phyloP scores from a whole-genome alignment of 345 rosid species.

The Turnera subulata region DNA sequence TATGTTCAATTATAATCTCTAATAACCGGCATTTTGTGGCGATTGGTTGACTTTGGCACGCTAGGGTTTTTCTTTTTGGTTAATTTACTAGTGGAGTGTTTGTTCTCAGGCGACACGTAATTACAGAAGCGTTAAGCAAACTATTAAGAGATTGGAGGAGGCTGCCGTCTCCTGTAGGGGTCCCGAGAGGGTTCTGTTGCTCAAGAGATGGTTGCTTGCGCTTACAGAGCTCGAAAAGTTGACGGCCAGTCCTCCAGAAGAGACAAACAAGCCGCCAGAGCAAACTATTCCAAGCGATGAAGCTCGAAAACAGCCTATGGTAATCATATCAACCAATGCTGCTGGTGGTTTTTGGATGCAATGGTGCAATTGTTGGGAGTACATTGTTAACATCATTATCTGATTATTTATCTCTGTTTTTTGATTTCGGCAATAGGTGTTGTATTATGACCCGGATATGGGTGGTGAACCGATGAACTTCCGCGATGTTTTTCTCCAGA shows the following conservation, averaged over 20 bases:
- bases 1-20: no score
- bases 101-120: constrained; percentile 53
- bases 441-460: constrained; percentile 76
- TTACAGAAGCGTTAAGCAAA: constrained; percentile 59
- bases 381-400: neutral
- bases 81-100: neutral
- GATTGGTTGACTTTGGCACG: no score
- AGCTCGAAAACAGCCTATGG: constrained; percentile 37
- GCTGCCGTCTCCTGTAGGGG: constrained; percentile 77
- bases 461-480: constrained; percentile 83
- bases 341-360: neutral
- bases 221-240: constrained; percentile 65
- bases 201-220: constrained; percentile 74
- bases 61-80: neutral
- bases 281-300: constrained; percentile 47
- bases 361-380: neutral
- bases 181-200: constrained; percentile 63
- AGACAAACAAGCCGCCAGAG: constrained; percentile 37
- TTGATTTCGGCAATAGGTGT: constrained; percentile 42
- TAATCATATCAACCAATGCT: constrained; percentile 29
- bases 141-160: constrained; percentile 80
- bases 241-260: constrained; percentile 32
- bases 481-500: constrained; percentile 86
- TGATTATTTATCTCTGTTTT: constrained; percentile 6
- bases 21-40: no score